A percentile compares a stretch with the other conserved stretches of the same genome.
Conservation (phyloP, 495 filamentous ascomycete genomes). For the Hyaloscypha hepaticicola region DNA sequence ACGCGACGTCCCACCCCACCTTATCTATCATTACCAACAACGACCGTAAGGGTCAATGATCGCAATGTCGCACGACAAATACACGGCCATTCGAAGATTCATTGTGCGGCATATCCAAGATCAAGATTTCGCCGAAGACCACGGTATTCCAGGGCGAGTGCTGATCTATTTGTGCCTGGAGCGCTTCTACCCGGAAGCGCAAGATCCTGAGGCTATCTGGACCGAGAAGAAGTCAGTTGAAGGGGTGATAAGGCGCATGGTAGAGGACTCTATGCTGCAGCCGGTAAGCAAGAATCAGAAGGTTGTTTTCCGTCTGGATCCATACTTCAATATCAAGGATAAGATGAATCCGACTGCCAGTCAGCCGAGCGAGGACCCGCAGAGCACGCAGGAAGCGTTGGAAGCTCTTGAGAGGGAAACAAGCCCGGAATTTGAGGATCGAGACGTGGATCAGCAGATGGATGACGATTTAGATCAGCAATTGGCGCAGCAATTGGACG, state of each 20-base stretch:
- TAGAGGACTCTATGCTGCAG: neutral
- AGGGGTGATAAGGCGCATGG: neutral
- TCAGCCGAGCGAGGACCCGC: neutral
- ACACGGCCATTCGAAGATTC: neutral
- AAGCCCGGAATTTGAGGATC: neutral
- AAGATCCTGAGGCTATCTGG: neutral
- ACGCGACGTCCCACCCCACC: neutral
- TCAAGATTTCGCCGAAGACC: neutral
- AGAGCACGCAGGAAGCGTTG: neutral
- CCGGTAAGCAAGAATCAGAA: neutral
- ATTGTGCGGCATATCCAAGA: constrained; percentile 5
- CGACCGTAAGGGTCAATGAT: neutral
- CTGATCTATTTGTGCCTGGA: constrained; percentile 2
- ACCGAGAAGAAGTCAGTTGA: constrained; percentile 1
- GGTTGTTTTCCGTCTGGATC: constrained; percentile 6
- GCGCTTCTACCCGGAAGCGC: neutral
- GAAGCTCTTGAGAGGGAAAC: neutral
- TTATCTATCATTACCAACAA: neutral
- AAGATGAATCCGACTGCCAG: constrained; percentile 4
- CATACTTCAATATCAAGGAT: constrained; percentile 7
- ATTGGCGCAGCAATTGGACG: neutral
- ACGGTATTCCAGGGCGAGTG: neutral
- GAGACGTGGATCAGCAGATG: neutral
- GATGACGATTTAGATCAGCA: neutral
- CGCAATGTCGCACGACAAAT: neutral